Evolutionary conservation across 2,329 filamentous ascomycete species (phyloP), one percentile per base, ranked within the genome.

Genomic region (Lecanoromycetidae sp.): DNA sequence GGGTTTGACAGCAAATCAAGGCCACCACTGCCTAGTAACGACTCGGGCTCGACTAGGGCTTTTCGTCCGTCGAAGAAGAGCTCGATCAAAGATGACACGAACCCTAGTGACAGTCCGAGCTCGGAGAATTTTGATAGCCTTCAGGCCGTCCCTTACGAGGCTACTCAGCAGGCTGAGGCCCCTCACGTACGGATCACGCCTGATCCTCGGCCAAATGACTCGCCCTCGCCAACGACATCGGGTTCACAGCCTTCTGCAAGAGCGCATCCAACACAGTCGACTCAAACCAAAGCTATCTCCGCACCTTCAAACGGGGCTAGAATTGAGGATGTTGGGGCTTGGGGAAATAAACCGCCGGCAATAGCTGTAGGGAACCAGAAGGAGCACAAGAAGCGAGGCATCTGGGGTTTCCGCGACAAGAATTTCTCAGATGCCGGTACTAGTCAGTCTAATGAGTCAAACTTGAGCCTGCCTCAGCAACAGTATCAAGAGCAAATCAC

Each of bases 301-400:
- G 85, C 72, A 1, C 88, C 90, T 1, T 88, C 80, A 49, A 91
- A 95, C 60, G 81, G 83, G 13, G 77, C 85, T 40, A 73, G 87
- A 15, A 94, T 96, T 53, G 80, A 88, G 22, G 84, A 95, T 61
- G 74, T 79, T 13, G 76, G 80, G n/a, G 73, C 77, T 4, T 94
- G 88, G 87, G 87, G 87, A n/a, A 86, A 84, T 62, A 91, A 80
- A 15, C 53, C 54, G 1, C 51, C 46, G 51, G 40, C 48, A 27
- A 26, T 44, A 10, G 46, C 53, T 38, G 37, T 50, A 15, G 43
- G 41, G 13, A 34, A 9, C 65, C 91, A 93, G 53, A 74, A 61
- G 64, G 84, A 83, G 65, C 71, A 72, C 46, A 77, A 87, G 62
- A 95, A 95, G 60, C 72, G 77, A 43, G 77, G 76, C 56, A 77